These are phyloP conservation scores for Rhizophagus sp. DNA, from an alignment of 192 early-diverging fungal genomes.

Conservation along the genomic window DNA sequence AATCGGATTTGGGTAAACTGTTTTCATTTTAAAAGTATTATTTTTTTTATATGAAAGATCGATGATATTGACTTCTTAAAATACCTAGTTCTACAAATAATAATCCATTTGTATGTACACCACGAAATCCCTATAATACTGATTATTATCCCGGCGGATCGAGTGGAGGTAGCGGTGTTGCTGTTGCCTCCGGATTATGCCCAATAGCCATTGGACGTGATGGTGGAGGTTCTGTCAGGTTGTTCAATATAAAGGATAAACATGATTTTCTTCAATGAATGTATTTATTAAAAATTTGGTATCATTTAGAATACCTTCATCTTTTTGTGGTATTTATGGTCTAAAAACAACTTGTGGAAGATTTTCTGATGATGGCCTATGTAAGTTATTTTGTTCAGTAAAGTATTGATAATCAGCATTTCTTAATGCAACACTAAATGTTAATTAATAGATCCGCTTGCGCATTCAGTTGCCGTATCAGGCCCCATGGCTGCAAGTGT, in stretches of 20 bases:
- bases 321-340: constrained; percentile 75
- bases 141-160: constrained; percentile 69
- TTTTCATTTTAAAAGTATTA: not conserved
- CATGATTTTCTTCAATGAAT: not conserved
- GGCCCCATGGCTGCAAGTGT: constrained; percentile 74
- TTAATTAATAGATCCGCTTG: constrained; percentile 40
- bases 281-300: not conserved
- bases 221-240: constrained; percentile 67
- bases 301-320: constrained; percentile 57
- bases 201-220: constrained; percentile 74
- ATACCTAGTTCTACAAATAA: constrained; percentile 58
- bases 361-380: constrained; percentile 54
- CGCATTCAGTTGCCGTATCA: constrained; percentile 54
- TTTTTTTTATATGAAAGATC: not conserved
- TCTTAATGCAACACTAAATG: not conserved
- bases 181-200: constrained; percentile 62
- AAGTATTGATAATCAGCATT: not conserved
- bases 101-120: constrained; percentile 60
- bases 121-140: constrained; percentile 64
- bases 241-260: not conserved
- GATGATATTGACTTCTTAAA: constrained; percentile 6
- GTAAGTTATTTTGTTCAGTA: constrained; percentile 19
- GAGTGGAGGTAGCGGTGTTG: constrained; percentile 64
- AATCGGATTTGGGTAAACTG: constrained; percentile 53
- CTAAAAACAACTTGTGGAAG: constrained; percentile 74